A percentile compares a stretch with the other conserved stretches of the same genome.
phyloP scores from a whole-genome alignment of 805 yeast genomes.

The Ogataea saltuana region DNA sequence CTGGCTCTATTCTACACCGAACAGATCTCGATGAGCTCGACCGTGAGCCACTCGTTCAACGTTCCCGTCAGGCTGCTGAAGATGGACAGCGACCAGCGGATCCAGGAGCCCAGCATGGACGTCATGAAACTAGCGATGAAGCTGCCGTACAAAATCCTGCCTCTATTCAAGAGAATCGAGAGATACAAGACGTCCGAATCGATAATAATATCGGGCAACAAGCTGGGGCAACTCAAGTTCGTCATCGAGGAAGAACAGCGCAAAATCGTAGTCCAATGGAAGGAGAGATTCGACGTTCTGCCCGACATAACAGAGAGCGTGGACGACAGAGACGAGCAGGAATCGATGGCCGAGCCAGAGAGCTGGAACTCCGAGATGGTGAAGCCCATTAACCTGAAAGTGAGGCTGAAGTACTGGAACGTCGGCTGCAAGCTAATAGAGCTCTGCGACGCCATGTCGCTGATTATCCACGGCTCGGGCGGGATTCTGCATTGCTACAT shows the following conservation, averaged over 20 bases:
- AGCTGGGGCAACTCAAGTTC: conserved; percentile 51
- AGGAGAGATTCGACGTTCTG: conserved; percentile 49
- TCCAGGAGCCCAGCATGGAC: conserved; percentile 64
- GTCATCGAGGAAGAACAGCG: conserved; percentile 56
- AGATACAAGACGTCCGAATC: conserved; percentile 57
- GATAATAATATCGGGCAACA: conserved; percentile 51
- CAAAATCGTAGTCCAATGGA: conserved; percentile 60
- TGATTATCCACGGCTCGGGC: conserved; percentile 51
- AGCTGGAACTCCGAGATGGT: conserved; percentile 15
- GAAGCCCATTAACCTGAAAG: conserved; percentile 46
- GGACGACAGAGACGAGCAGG: conserved; percentile 22
- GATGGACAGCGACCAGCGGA: conserved; percentile 50
- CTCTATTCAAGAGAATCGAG: conserved; percentile 62
- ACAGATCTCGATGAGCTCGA: conserved; percentile 39
- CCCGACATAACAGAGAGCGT: conserved; percentile 18
- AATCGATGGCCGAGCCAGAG: conserved; percentile 14
- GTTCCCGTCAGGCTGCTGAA: conserved; percentile 70
- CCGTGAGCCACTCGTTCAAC: conserved; percentile 63
- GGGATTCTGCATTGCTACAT: conserved; percentile 67
- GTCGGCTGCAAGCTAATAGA: conserved; percentile 62
- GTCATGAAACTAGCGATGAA: conserved; percentile 58
- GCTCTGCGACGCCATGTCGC: conserved; percentile 58
- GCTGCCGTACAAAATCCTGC: conserved; percentile 47
- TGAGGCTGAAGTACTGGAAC: conserved; percentile 67
- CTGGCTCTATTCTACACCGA: conserved; percentile 58